These are phyloP conservation scores for Cyphellophora europaea DNA, from an alignment of 2,329 filamentous ascomycete genomes.

Conservation along the genomic window DNA sequence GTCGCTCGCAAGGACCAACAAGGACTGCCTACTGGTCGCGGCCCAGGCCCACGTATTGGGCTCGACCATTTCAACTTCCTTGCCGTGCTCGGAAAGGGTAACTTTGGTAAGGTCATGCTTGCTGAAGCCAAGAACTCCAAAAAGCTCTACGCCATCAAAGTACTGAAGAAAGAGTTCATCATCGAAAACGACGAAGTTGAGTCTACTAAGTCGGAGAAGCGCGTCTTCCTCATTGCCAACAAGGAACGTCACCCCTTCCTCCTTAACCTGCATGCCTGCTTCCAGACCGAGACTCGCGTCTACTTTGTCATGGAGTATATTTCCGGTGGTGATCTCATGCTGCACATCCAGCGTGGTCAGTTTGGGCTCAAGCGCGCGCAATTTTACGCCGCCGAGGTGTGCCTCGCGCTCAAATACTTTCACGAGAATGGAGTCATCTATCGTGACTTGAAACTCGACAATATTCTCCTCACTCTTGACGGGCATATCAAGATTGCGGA, in stretches of 20 bases:
- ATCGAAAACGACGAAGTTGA: conserved; percentile 99
- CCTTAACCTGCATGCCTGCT: conserved; percentile 90
- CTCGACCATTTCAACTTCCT: conserved; percentile 99
- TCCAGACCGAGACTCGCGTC: conserved; percentile 95
- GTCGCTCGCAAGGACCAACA: conserved; percentile 12
- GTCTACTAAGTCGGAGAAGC: conserved; percentile 93
- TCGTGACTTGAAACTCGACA: conserved; percentile 68
- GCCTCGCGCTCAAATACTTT: conserved; percentile 95
- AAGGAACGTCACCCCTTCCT: conserved; percentile 95
- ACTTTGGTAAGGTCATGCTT: conserved; percentile 99
- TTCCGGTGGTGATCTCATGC: conserved; percentile 95
- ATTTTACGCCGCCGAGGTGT: conserved; percentile 98
- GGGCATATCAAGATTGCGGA: conserved; percentile 98
- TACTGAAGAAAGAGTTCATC: conserved; percentile 99
- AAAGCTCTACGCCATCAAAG: conserved; percentile 95
- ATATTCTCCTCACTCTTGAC: conserved; percentile 88
- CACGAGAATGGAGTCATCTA: conserved; percentile 99
- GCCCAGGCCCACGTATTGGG: conserved; percentile 58
- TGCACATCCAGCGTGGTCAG: conserved; percentile 94
- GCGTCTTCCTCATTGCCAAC: conserved; percentile 94
- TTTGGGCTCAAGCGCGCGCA: conserved; percentile 94
- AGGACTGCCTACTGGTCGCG: conserved; percentile 21
- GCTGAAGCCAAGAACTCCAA: conserved; percentile 90
- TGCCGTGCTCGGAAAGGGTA: conserved; percentile 94
- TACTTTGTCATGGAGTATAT: conserved; percentile 99